Conservation (phyloP, 2,329 filamentous ascomycete species). For the Sporothrix brunneoviolacea region DNA sequence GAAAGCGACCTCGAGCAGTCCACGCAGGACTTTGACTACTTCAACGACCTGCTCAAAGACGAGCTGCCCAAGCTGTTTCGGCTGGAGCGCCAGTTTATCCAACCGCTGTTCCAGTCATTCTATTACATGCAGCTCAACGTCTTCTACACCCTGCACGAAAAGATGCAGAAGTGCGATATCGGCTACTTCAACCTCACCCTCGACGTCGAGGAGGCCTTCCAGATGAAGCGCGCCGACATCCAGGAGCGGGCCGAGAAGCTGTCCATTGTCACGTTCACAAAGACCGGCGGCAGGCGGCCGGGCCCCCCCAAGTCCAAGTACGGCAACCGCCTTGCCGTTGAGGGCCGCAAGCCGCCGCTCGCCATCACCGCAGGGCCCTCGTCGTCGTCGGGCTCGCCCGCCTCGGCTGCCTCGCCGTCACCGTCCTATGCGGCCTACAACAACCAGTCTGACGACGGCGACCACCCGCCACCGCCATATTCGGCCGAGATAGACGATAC, state of each 20-base stretch:
- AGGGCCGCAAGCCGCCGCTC: constrained; percentile 39
- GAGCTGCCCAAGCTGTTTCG: constrained; percentile 87
- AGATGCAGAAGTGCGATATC: constrained; percentile 96
- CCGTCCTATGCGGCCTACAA: constrained; percentile 8
- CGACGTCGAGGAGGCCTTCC: constrained; percentile 87
- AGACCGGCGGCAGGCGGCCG: constrained; percentile 62
- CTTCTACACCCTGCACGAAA: constrained; percentile 96
- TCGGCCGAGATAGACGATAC: constrained; percentile 38
- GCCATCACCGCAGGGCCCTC: constrained; percentile 46
- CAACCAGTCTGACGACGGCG: constrained; percentile 25
- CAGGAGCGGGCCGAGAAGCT: constrained; percentile 79
- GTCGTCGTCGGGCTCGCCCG: constrained; percentile 14
- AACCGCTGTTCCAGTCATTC: constrained; percentile 95
- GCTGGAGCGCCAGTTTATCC: constrained; percentile 90
- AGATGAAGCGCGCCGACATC: constrained; percentile 80
- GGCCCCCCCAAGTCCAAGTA: constrained; percentile 40
- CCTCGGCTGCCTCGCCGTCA: neutral
- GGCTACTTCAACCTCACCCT: constrained; percentile 92
- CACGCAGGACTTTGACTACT: constrained; percentile 95
- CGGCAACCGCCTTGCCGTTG: constrained; percentile 40
- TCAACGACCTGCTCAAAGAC: constrained; percentile 93
- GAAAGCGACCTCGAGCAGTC: constrained; percentile 86
- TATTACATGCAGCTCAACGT: constrained; percentile 99
- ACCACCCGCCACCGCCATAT: constrained; percentile 67
- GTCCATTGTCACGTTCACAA: constrained; percentile 85